Evolutionary conservation across 192 early-diverging fungal species (phyloP), one percentile per base, ranked within the genome.

Genomic region (Backusella psychrophila): DNA sequence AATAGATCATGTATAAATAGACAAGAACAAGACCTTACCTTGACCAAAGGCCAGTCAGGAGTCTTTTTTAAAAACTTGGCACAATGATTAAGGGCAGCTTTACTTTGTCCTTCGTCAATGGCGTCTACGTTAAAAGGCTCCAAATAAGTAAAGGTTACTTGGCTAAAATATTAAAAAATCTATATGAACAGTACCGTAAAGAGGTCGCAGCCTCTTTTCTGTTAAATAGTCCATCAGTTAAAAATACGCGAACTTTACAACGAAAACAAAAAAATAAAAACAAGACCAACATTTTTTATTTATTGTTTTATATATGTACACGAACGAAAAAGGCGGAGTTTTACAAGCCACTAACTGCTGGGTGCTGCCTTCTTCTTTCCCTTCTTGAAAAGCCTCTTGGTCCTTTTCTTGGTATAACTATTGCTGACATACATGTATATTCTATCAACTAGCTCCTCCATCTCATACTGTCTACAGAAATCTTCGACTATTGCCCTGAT

Each of bases 61-160:
- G 84, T 85, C 78, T 92, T 96, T 82, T 94, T 94, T 46, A 94
- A 74, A 3, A 87, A 80, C 77, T 94, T 96, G 53, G 87, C 87
- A 71, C 84, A 87, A 23, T 89, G 82, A 66, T 84, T 78, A 4
- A 93, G 59, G 7, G 90, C 92, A 59, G 84, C 85, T 77, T 90
- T 92, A 74, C 90, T 91, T 59, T 93, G 89, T 31, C 85, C 84
- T 3, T 81, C 78, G 69, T 94, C 91, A 73, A 94, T 85, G 15
- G 88, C 87, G 77, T 94, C 91, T 86, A 44, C 8, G 29, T 8
- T 9, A 12, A n/a, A 4, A 8, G 15, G 17, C 3, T 35, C 33
- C 17, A 8, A 34, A 9, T n/a, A 34, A 68, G 14, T 35, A 68
- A 68, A 19, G 17, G 42, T 72, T 26, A 42, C 36, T 15, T 35